phyloP scores from a whole-genome alignment of 2,329 filamentous ascomycete genomes.

The Colletotrichum sp. region DNA sequence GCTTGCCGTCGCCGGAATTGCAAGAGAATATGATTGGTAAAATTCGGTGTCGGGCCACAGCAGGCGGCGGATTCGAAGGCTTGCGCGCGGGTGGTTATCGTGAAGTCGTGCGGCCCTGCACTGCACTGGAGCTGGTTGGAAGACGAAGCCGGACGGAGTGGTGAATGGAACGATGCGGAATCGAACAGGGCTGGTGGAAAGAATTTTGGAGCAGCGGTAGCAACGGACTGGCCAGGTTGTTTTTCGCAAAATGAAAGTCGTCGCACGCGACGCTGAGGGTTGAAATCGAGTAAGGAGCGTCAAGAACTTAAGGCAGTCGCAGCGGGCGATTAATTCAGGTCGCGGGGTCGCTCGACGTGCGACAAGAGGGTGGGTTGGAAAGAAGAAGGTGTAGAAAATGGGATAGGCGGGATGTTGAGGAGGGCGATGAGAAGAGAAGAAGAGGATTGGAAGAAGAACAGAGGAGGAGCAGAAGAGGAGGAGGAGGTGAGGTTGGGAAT shows the following conservation, averaged over 20 bases:
- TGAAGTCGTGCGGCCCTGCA: constrained; percentile 4
- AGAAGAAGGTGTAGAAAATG: constrained; percentile 1
- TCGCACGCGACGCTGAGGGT: constrained; percentile 20
- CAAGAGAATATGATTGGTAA: background rate
- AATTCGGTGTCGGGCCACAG: background rate
- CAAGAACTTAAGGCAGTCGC: constrained; percentile 13
- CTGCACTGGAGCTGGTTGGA: background rate
- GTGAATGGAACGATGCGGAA: background rate
- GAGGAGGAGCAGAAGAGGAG: background rate
- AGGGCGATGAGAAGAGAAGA: background rate
- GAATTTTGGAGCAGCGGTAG: background rate
- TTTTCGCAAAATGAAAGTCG: constrained; percentile 22
- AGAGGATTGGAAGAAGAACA: background rate
- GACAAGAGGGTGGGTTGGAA: constrained; percentile 1
- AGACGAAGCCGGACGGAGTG: background rate
- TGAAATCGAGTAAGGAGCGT: constrained; percentile 20
- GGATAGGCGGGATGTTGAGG: background rate
- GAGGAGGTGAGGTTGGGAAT: constrained; percentile 20
- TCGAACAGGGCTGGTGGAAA: background rate
- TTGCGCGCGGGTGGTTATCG: constrained; percentile 11
- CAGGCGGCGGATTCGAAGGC: background rate
- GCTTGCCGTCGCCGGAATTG: background rate
- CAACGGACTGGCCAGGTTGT: constrained; percentile 1
- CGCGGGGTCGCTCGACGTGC: constrained; percentile 16
- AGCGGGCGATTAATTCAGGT: background rate